These are phyloP conservation scores for Coniochaeta ligniaria DNA, from an alignment of 2,329 filamentous ascomycete species.

Conservation along the genomic window DNA sequence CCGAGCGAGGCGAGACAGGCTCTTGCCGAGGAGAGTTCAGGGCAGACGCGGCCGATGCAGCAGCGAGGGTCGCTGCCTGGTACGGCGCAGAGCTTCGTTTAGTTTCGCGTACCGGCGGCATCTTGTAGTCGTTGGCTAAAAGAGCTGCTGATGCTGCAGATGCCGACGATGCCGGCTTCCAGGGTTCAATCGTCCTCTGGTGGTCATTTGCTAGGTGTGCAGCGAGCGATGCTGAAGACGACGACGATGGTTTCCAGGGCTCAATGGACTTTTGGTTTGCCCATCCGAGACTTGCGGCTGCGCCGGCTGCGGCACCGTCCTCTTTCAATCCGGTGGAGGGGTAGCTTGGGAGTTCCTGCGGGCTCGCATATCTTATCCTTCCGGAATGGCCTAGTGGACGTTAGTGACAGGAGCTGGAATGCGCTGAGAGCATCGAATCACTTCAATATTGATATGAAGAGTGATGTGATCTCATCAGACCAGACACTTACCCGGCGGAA, in stretches of 20 bases:
- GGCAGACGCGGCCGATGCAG: slow-evolving; percentile 15
- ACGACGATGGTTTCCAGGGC: slow-evolving; percentile 52
- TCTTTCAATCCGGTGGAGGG: slow-evolving; percentile 56
- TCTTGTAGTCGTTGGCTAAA: slow-evolving; percentile 34
- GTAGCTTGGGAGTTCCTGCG: slow-evolving; percentile 67
- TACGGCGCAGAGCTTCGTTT: slow-evolving; percentile 59
- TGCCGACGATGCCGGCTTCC: slow-evolving; percentile 48
- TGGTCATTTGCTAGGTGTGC: slow-evolving; percentile 21
- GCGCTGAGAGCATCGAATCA: not conserved
- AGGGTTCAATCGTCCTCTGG: slow-evolving; percentile 29
- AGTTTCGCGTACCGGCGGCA: slow-evolving; percentile 51
- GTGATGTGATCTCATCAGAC: not conserved
- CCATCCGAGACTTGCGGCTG: slow-evolving; percentile 70
- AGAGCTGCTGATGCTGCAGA: slow-evolving; percentile 39
- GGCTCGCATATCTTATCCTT: slow-evolving; percentile 62
- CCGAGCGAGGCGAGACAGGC: slow-evolving; percentile 10
- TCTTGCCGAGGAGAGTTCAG: slow-evolving; percentile 3
- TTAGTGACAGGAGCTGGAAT: not conserved
- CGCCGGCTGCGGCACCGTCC: slow-evolving; percentile 57
- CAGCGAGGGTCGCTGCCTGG: slow-evolving; percentile 66
- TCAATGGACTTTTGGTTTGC: slow-evolving; percentile 59
- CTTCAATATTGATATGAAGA: not conserved
- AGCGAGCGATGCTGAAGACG: slow-evolving; percentile 38
- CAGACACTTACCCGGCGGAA: not conserved
- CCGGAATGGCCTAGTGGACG: slow-evolving; percentile 20